Evolutionary conservation across 768 basidiomycete genomes (phyloP).

Genomic region (Auricularia sp.): DNA sequence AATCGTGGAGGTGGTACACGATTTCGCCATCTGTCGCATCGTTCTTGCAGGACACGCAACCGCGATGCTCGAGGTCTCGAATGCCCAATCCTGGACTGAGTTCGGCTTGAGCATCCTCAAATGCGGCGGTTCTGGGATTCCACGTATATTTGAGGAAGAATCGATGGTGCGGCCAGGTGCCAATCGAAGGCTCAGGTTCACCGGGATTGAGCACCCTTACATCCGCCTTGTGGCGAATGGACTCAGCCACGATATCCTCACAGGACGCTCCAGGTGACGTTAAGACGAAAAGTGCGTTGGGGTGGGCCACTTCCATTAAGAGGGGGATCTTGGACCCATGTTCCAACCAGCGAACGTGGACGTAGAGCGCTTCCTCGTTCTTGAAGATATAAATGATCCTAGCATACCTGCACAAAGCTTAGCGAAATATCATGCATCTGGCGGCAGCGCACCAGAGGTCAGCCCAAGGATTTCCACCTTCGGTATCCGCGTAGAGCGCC

Average conservation of each 20-base stretch:
- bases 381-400: background rate
- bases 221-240: constrained; percentile 50
- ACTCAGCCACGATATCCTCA: constrained; percentile 41
- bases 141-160: constrained; percentile 35
- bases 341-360: constrained; percentile 63
- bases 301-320: constrained; percentile 56
- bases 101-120: constrained; percentile 33
- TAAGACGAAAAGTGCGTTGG: constrained; percentile 46
- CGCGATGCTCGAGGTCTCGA: constrained; percentile 18
- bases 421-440: background rate
- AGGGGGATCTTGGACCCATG: constrained; percentile 53
- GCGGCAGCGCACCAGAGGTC: background rate
- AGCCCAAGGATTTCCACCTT: background rate
- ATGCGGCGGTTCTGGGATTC: constrained; percentile 36
- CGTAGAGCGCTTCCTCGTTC: background rate
- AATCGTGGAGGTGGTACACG: constrained; percentile 49
- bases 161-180: background rate
- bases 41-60: constrained; percentile 40
- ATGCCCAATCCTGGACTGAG: constrained; percentile 17
- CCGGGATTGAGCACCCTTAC: constrained; percentile 31
- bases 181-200: constrained; percentile 31
- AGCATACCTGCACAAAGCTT: background rate
- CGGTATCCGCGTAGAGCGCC: too few relatives aligned
- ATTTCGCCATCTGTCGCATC: constrained; percentile 23
- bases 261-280: constrained; percentile 29